Conservation (phyloP, 192 early-diverging fungal species). For the Podila epigama region DNA sequence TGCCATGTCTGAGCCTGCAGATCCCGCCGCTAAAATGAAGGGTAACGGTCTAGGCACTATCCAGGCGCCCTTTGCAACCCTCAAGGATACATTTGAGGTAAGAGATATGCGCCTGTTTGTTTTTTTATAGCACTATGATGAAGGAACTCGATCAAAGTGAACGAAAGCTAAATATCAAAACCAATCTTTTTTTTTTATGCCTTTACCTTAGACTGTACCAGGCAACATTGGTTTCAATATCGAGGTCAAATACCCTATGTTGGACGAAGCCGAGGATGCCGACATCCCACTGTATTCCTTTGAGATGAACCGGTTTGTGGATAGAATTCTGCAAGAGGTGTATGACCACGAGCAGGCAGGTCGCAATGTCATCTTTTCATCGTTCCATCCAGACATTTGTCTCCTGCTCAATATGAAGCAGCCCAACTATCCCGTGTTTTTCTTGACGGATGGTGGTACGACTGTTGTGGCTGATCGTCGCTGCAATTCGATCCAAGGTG, state of each 20-base stretch:
- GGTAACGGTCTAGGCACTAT: conserved; percentile 84
- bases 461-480: conserved; percentile 77
- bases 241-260: conserved; percentile 96
- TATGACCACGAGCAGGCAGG: conserved; percentile 62
- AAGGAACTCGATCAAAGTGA: no score
- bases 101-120: no score
- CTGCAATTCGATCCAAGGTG: conserved; percentile 80
- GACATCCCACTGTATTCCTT: conserved; percentile 67
- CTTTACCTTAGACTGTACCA: conserved; percentile 66
- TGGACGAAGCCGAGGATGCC: conserved; percentile 85
- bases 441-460: conserved; percentile 87
- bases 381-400: conserved; percentile 92
- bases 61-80: conserved; percentile 87
- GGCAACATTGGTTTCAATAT: conserved; percentile 87
- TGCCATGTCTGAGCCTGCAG: conserved; percentile 12
- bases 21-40: conserved; percentile 61
- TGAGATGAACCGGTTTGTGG: conserved; percentile 88
- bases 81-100: conserved; percentile 78
- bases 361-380: conserved; percentile 89
- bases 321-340: conserved; percentile 82
- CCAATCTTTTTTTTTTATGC: neutral
- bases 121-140: no score
- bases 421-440: conserved; percentile 88
- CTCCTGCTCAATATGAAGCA: conserved; percentile 87
- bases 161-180: neutral